Conservation (phyloP, 2,329 filamentous ascomycete genomes). For the Exophiala sp. region DNA sequence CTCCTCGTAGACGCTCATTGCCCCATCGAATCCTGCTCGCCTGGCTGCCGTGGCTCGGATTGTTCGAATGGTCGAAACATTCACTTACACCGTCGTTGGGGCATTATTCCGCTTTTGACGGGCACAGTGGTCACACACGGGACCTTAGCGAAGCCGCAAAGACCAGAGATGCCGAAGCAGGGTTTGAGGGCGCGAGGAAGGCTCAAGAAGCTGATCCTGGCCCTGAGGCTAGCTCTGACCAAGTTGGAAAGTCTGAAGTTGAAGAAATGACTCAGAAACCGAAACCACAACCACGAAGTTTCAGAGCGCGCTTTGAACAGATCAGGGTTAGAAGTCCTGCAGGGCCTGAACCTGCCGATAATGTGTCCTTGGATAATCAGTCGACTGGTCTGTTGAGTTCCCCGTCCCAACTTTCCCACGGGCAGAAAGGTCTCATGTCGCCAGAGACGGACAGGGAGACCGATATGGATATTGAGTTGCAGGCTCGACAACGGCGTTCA, state of each 20-base stretch:
- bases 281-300: too few species aligned
- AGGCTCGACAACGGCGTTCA: not conserved
- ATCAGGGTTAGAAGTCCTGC: not conserved
- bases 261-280: too few species aligned
- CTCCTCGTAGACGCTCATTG: not conserved
- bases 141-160: not conserved
- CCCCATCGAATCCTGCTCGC: conserved; percentile 10
- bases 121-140: not conserved
- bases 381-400: not conserved
- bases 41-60: conserved; percentile 12
- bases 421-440: not conserved
- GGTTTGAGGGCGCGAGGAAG: not conserved
- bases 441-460: not conserved
- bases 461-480: not conserved
- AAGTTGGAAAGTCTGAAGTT: too few species aligned
- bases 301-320: too few species aligned
- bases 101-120: not conserved
- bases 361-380: not conserved
- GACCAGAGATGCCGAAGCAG: not conserved
- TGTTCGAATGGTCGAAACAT: conserved; percentile 11
- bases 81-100: conserved; percentile 2
- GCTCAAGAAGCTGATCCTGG: too few species aligned
- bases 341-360: too few species aligned
- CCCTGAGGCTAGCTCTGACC: too few species aligned
- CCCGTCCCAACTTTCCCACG: not conserved